Evolutionary conservation across 176 grass and related monocot species (phyloP), one percentile per base, ranked within the genome.

Genomic region (Olyra latifolia): DNA sequence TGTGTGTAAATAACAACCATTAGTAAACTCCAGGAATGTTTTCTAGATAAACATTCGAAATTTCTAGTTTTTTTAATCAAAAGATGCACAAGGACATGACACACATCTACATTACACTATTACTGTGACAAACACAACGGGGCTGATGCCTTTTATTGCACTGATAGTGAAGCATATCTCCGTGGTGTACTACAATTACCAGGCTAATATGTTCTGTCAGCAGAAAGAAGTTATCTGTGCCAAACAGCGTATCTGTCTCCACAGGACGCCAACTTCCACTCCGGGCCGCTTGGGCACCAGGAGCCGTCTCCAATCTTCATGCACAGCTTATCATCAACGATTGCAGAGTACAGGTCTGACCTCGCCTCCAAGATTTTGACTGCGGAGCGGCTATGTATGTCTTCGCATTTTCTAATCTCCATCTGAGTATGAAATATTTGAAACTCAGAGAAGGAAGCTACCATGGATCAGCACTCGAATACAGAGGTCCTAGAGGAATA

Each of bases 201-300:
- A 82, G 55, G 8, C 7, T 71, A 24, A 30, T 16, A 32, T 63
- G 17, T 66, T 82, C 44, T 45, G 23, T 25, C n/a, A 10, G 29
- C 14, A 44, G 14, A 30, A 71, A 75, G 8, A 74, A 42, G 57
- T 14, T 64, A 43, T 20, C 86, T 86, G 41, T 89, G 88, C 96
- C 96, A 99, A 15, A 95, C 92, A 32, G 96, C 96, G 30, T 99
- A 99, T 99, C 86, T 83, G 25, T 78, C 60, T 22, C 96, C 96
- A 60, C 66, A 86, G 22, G 82, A 79, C 25, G 86, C 90, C 24
- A 98, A 44, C 71, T 75, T 93, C 90, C 90, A 95, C 54, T 93
- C 83, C 13, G 10, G 39, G n/a, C 79, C 90, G 7, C 70, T 86
- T 46, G 96, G 96, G 79, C 90, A 91, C 96, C 96, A 95, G 0